These are phyloP conservation scores for Penicillium macrosclerotiorum DNA, from an alignment of 495 filamentous ascomycete genomes.

Conservation along the genomic window DNA sequence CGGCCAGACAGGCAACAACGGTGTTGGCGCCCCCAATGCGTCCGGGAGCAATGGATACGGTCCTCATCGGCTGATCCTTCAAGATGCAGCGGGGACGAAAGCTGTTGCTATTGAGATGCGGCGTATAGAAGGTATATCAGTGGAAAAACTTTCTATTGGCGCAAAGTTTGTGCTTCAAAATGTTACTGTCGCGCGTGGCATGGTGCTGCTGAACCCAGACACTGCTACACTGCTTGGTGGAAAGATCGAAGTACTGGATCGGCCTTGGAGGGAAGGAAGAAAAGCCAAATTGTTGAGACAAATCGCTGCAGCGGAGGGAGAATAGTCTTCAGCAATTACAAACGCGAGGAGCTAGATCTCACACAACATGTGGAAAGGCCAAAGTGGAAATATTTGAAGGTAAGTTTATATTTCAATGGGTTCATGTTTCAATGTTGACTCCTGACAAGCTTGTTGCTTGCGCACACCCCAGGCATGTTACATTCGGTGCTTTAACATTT, in stretches of 20 bases:
- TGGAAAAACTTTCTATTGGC: conserved; percentile 70
- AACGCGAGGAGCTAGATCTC: conserved; percentile 2
- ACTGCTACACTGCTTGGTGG: conserved; percentile 71
- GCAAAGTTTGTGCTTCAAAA: conserved; percentile 73
- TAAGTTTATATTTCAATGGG: too few relatives aligned
- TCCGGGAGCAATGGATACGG: conserved; percentile 39
- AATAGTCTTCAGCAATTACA: not conserved
- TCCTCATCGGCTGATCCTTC: conserved; percentile 77
- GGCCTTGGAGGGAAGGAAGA: conserved; percentile 69
- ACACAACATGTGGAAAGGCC: too few relatives aligned
- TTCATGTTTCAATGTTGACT: conserved; percentile 2
- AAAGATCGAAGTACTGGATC: conserved; percentile 79
- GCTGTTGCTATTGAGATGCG: conserved; percentile 74
- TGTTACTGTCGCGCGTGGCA: conserved; percentile 67
- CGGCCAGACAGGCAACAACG: conserved; percentile 12
- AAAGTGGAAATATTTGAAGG: too few relatives aligned
- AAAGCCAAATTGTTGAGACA: conserved; percentile 65
- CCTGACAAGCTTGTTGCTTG: too few relatives aligned
- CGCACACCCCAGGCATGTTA: too few relatives aligned
- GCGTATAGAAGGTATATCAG: conserved; percentile 59
- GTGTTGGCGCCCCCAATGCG: conserved; percentile 11
- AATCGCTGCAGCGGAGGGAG: conserved; percentile 34
- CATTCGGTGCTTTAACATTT: too few relatives aligned
- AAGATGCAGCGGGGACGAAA: conserved; percentile 71
- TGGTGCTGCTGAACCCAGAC: conserved; percentile 69